Conservation (phyloP, 257 asterid species). For the Jaltomata sinuosa region DNA sequence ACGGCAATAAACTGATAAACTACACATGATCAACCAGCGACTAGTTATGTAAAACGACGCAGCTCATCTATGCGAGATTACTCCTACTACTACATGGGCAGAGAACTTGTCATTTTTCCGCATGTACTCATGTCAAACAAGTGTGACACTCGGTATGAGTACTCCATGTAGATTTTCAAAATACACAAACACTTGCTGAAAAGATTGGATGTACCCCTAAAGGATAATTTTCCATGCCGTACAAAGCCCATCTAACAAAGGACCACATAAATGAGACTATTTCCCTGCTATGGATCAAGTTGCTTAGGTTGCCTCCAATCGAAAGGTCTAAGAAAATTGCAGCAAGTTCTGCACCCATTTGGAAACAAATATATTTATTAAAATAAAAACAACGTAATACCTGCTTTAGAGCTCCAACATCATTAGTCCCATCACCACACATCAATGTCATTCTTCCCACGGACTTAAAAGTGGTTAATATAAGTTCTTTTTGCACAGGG, state of each 20-base stretch:
- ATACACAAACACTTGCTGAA: not conserved
- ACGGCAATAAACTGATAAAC: not conserved
- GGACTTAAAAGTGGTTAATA: slow-evolving; percentile 82
- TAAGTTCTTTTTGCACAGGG: slow-evolving; percentile 97
- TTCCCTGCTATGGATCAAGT: not conserved
- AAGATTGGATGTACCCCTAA: not conserved
- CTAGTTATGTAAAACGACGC: not conserved
- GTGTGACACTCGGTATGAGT: not conserved
- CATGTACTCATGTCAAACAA: not conserved
- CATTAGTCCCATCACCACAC: slow-evolving; percentile 99
- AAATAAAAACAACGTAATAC: slow-evolving; percentile 19
- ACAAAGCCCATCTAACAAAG: not conserved
- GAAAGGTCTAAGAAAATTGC: not conserved
- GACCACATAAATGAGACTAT: not conserved
- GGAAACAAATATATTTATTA: not conserved
- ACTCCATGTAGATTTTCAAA: not conserved
- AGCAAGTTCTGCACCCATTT: not conserved
- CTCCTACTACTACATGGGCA: not conserved
- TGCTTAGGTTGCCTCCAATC: not conserved
- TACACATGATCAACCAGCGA: not conserved
- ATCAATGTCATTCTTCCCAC: slow-evolving; percentile 93
- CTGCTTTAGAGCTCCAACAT: slow-evolving; percentile 99
- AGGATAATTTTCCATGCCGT: not conserved
- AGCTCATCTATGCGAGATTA: not conserved
- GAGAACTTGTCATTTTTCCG: not conserved